These are phyloP conservation scores for Vitis hybrid DNA, from an alignment of 177 flowering plant species.

Conservation along the genomic window DNA sequence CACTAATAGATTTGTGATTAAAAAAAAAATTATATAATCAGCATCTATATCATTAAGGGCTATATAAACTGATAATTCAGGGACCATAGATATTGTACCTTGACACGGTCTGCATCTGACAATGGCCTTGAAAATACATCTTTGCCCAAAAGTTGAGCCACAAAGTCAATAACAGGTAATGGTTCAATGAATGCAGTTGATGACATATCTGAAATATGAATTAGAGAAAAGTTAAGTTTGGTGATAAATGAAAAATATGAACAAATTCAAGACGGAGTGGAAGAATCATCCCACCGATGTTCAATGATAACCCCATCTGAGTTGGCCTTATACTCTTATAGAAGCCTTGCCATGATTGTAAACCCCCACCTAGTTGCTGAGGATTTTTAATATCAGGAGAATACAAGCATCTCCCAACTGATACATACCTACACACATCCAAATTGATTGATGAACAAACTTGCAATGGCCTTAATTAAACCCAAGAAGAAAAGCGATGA, in stretches of 20 bases:
- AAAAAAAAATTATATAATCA: no score
- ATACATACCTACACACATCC: slow-evolving; percentile 26
- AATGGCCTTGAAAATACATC: slow-evolving; percentile 53
- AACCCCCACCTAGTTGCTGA: slow-evolving; percentile 47
- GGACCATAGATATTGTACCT: slow-evolving; percentile 42
- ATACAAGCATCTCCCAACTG: slow-evolving; percentile 50
- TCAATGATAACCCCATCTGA: slow-evolving; percentile 65
- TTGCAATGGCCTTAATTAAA: not conserved
- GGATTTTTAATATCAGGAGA: slow-evolving; percentile 41
- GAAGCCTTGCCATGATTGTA: slow-evolving; percentile 64
- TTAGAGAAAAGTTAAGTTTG: not conserved
- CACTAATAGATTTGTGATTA: no score
- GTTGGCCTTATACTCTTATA: slow-evolving; percentile 65
- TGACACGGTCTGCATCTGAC: slow-evolving; percentile 69
- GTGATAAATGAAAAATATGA: not conserved
- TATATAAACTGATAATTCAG: not conserved
- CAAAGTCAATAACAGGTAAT: slow-evolving; percentile 76
- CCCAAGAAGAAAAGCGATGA: not conserved
- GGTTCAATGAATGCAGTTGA: slow-evolving; percentile 73
- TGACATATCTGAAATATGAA: slow-evolving; percentile 51
- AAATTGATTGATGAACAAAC: not conserved
- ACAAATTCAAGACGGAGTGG: not conserved
- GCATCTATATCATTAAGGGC: not conserved
- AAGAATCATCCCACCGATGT: slow-evolving; percentile 41
- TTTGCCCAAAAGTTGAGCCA: slow-evolving; percentile 53